These are phyloP conservation scores for Aspergillus candidus DNA, from an alignment of 2,329 filamentous ascomycete genomes.

Conservation along the genomic window DNA sequence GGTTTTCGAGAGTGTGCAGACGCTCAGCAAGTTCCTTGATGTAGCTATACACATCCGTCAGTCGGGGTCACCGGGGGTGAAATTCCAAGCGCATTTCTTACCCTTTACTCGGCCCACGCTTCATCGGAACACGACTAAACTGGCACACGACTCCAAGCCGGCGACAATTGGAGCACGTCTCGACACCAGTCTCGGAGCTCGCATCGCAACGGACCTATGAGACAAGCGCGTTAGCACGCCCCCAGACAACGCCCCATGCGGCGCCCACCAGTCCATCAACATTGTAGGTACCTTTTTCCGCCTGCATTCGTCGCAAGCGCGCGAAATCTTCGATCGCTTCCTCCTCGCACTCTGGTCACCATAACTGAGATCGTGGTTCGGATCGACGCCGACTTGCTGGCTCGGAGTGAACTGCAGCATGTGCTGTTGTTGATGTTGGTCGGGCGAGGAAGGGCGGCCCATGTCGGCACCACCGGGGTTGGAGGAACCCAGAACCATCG, in stretches of 20 bases:
- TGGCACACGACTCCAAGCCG: constrained; percentile 70
- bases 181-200: constrained; percentile 63
- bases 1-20: constrained; percentile 74
- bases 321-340: constrained; percentile 79
- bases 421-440: constrained; percentile 37
- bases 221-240: constrained; percentile 13
- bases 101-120: constrained; percentile 84
- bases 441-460: constrained; percentile 32
- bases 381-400: constrained; percentile 41
- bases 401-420: constrained; percentile 39
- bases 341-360: constrained; percentile 60
- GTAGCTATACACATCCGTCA: constrained; percentile 51
- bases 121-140: constrained; percentile 83
- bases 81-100: constrained; percentile 32
- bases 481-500: constrained; percentile 34
- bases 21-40: constrained; percentile 88
- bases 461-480: constrained; percentile 31
- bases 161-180: constrained; percentile 75
- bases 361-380: constrained; percentile 45
- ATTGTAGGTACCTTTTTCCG: constrained; percentile 61
- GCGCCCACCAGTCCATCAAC: neutral
- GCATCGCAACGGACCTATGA: constrained; percentile 74
- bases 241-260: too few relatives aligned
- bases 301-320: constrained; percentile 83
- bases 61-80: constrained; percentile 1